These are phyloP conservation scores for Cochlearia excelsa DNA, from an alignment of 345 rosid species.

Conservation along the genomic window DNA sequence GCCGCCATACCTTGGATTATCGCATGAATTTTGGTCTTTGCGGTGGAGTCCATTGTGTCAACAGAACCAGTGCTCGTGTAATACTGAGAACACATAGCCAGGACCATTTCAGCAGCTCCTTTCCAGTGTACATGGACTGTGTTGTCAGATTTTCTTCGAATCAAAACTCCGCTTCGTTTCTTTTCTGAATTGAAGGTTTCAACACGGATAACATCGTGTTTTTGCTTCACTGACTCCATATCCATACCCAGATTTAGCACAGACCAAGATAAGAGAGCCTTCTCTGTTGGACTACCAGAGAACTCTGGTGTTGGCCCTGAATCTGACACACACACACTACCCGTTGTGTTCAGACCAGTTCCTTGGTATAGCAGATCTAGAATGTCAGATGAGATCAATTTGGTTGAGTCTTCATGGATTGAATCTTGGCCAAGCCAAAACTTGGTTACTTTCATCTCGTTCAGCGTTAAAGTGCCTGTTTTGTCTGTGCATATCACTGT, in stretches of 20 bases:
- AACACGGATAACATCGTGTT: slow-evolving; percentile 36
- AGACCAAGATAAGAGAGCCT: slow-evolving; percentile 70
- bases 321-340: slow-evolving; percentile 36
- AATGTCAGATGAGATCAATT: slow-evolving; percentile 27
- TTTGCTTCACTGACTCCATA: slow-evolving; percentile 46
- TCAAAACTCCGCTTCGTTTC: slow-evolving; percentile 54
- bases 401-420: slow-evolving; percentile 37
- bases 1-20: slow-evolving; percentile 57
- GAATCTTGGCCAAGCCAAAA: slow-evolving; percentile 58
- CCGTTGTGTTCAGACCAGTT: slow-evolving; percentile 57
- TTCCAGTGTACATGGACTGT: slow-evolving; percentile 58
- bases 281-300: slow-evolving; percentile 72
- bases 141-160: slow-evolving; percentile 39
- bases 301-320: slow-evolving; percentile 45
- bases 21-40: slow-evolving; percentile 35
- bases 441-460: slow-evolving; percentile 61
- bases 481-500: slow-evolving; percentile 65
- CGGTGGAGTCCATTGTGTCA: slow-evolving; percentile 35
- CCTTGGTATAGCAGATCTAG: slow-evolving; percentile 49
- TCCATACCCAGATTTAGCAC: slow-evolving; percentile 45
- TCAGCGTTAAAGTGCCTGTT: slow-evolving; percentile 69
- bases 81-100: slow-evolving; percentile 52
- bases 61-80: slow-evolving; percentile 37
- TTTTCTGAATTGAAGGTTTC: slow-evolving; percentile 65
- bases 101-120: slow-evolving; percentile 69